Evolutionary conservation across 2,329 filamentous ascomycete genomes (phyloP).

Genomic region (Alternaria angustiovoidea): DNA sequence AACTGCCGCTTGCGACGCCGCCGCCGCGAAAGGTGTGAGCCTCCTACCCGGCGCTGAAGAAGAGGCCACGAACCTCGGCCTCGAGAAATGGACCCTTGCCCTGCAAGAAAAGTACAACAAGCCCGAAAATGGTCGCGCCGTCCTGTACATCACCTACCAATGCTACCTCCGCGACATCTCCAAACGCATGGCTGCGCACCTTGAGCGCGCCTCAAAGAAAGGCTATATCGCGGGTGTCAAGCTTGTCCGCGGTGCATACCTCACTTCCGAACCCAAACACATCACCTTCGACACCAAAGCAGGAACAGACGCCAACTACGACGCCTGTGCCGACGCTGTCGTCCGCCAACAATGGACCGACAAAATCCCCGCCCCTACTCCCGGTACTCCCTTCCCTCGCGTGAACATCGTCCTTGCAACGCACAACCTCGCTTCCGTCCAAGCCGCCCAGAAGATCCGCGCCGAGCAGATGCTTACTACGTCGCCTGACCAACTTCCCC

Average conservation of each 20-base stretch:
- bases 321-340: constrained; percentile 73
- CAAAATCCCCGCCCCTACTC: constrained; percentile 55
- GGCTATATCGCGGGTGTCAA: constrained; percentile 65
- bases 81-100: constrained; percentile 80
- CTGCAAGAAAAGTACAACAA: constrained; percentile 80
- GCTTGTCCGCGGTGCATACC: constrained; percentile 65
- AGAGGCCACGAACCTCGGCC: constrained; percentile 77
- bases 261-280: constrained; percentile 58
- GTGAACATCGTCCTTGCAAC: constrained; percentile 76
- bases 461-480: constrained; percentile 51
- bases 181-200: constrained; percentile 54
- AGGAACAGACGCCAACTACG: constrained; percentile 69
- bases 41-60: constrained; percentile 90
- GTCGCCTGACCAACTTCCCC: constrained; percentile 41
- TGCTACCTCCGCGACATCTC: constrained; percentile 63
- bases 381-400: constrained; percentile 49
- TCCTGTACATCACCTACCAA: constrained; percentile 75
- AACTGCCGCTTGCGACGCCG: constrained; percentile 76
- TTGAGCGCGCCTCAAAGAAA: constrained; percentile 56
- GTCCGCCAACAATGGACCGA: constrained; percentile 69
- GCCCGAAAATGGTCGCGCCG: constrained; percentile 61
- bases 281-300: constrained; percentile 64
- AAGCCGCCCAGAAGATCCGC: constrained; percentile 60
- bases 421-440: constrained; percentile 79
- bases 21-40: constrained; percentile 71